Percentiles rank a stretch among this genome's conserved stretches.
phyloP scores from a whole-genome alignment of 192 early-diverging fungal genomes.

The Backusella australiensis region DNA sequence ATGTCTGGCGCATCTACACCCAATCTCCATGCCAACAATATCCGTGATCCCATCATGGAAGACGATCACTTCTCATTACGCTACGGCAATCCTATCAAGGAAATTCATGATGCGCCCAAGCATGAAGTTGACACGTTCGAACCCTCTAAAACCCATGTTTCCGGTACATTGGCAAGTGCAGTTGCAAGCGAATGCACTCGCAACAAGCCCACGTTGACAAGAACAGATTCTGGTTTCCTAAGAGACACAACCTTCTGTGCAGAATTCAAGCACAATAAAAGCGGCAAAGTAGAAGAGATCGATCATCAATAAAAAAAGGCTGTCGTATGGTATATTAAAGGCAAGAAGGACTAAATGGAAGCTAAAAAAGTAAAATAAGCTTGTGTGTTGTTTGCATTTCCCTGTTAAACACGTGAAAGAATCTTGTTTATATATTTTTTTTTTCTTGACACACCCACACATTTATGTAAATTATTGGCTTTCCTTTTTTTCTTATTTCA shows the following conservation, averaged over 20 bases:
- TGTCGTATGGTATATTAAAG: neutral
- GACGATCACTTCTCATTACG: slow-evolving; percentile 25
- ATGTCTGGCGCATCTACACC: neutral
- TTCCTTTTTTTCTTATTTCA: neutral
- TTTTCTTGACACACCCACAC: neutral
- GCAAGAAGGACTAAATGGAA: neutral
- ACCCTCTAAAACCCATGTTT: slow-evolving; percentile 16
- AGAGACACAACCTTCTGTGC: slow-evolving; percentile 7
- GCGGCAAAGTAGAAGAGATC: slow-evolving; percentile 10
- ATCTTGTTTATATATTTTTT: neutral
- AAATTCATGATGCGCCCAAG: slow-evolving; percentile 15
- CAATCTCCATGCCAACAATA: neutral
- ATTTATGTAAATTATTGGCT: neutral
- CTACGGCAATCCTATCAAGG: slow-evolving; percentile 24
- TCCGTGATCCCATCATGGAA: slow-evolving; percentile 23
- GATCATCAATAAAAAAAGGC: slow-evolving; percentile 10
- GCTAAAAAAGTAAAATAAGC: slow-evolving; percentile 5
- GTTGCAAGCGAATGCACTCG: neutral
- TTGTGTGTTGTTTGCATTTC: neutral
- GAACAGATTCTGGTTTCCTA: neutral
- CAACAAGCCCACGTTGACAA: neutral
- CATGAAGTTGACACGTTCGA: slow-evolving; percentile 4
- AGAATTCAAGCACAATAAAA: slow-evolving; percentile 17
- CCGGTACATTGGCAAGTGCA: neutral
- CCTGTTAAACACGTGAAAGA: neutral